These are phyloP conservation scores for Elaphomyces granulatus DNA, from an alignment of 495 filamentous ascomycete species.

Conservation along the genomic window DNA sequence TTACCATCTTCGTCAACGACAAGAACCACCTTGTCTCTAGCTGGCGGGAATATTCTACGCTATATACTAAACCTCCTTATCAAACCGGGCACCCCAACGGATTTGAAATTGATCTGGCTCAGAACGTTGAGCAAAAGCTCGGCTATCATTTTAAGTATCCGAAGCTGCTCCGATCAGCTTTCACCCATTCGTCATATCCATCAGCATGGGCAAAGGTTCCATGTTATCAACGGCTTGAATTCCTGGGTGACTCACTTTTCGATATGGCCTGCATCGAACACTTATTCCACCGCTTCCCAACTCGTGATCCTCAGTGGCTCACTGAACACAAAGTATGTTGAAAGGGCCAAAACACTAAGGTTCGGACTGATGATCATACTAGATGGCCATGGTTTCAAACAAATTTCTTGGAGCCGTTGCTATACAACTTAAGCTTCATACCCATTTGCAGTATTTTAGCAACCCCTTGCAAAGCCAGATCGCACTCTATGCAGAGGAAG, in stretches of 20 bases:
- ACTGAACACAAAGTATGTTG: slow-evolving; percentile 75
- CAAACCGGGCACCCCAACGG: slow-evolving; percentile 38
- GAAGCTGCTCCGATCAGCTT: slow-evolving; percentile 65
- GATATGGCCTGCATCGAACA: slow-evolving; percentile 79
- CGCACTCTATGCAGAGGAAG: slow-evolving; percentile 51
- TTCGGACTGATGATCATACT: slow-evolving; percentile 3
- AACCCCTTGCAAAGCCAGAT: slow-evolving; percentile 46
- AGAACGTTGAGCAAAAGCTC: slow-evolving; percentile 48
- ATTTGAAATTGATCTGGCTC: slow-evolving; percentile 47
- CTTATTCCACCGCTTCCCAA: slow-evolving; percentile 60
- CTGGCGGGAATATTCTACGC: slow-evolving; percentile 57
- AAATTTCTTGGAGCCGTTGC: slow-evolving; percentile 78
- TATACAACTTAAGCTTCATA: slow-evolving; percentile 62
- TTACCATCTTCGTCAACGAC: slow-evolving; percentile 58
- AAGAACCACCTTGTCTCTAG: slow-evolving; percentile 48
- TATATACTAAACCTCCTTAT: slow-evolving; percentile 61
- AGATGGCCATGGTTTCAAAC: slow-evolving; percentile 98
- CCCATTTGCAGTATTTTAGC: slow-evolving; percentile 51
- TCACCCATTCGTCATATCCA: slow-evolving; percentile 74
- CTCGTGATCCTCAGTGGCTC: slow-evolving; percentile 86
- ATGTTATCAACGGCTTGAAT: slow-evolving; percentile 85
- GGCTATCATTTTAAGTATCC: slow-evolving; percentile 74
- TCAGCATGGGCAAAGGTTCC: slow-evolving; percentile 62
- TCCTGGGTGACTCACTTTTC: slow-evolving; percentile 78
- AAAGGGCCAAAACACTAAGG: background rate